Percentiles rank a stretch among this genome's conserved stretches.
phyloP scores from a whole-genome alignment of 2,329 filamentous ascomycete species.

The Ophioceras dolichostomum region DNA sequence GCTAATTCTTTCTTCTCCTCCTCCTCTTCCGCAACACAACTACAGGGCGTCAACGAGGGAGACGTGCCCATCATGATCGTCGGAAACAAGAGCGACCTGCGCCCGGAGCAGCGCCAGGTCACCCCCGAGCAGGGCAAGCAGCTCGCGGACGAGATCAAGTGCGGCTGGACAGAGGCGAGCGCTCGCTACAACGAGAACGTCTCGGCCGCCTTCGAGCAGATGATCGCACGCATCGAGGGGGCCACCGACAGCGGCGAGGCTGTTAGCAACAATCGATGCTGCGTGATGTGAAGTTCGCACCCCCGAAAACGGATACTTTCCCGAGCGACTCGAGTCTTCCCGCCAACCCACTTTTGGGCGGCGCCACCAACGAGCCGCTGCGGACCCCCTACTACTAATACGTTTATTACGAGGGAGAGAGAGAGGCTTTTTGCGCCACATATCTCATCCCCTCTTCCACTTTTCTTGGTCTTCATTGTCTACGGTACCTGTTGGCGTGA shows the following conservation, averaged over 20 bases:
- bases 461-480: too few species aligned
- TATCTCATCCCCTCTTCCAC: too few species aligned
- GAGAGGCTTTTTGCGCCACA: too few species aligned
- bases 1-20: background rate
- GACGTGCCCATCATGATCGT: constrained; percentile 81
- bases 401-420: too few species aligned
- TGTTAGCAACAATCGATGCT: constrained; percentile 67
- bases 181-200: constrained; percentile 94
- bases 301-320: too few species aligned
- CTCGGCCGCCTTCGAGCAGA: constrained; percentile 78
- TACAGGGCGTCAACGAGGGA: constrained; percentile 72
- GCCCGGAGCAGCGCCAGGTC: constrained; percentile 87
- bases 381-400: too few species aligned
- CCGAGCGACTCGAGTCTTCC: too few species aligned
- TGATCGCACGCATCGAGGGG: constrained; percentile 93
- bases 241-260: constrained; percentile 82
- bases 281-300: constrained; percentile 78
- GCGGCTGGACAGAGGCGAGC: constrained; percentile 89
- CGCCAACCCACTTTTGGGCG: too few species aligned
- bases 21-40: too few species aligned
- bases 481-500: too few species aligned
- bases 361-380: too few species aligned
- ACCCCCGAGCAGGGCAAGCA: constrained; percentile 73
- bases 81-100: constrained; percentile 92
- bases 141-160: constrained; percentile 76